Evolutionary conservation across 257 asterid genomes (phyloP).

Genomic region (Fraxinus excelsior): DNA sequence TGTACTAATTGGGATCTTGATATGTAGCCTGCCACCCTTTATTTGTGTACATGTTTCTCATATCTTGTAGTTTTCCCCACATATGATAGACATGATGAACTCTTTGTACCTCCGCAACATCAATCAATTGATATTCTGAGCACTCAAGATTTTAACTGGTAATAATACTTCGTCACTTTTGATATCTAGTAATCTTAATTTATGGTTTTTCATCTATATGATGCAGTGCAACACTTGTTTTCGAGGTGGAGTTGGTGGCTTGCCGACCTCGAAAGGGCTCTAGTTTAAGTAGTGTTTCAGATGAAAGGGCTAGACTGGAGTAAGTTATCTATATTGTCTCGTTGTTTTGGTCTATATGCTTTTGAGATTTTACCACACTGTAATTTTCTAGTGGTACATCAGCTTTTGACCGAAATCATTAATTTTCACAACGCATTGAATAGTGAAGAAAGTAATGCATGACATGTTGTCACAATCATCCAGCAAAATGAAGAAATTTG

Average conservation of each 20-base stretch:
- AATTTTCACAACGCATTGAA: neutral
- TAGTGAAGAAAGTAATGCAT: neutral
- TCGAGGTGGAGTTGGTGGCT: constrained; percentile 94
- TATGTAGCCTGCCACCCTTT: neutral
- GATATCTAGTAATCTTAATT: constrained; percentile 10
- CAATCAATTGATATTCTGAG: neutral
- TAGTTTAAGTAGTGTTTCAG: constrained; percentile 80
- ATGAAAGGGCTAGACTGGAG: constrained; percentile 95
- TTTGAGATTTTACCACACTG: neutral
- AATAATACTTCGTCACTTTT: neutral
- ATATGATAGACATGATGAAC: neutral
- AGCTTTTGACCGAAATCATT: neutral
- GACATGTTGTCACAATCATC: neutral
- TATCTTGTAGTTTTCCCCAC: neutral
- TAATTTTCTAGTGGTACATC: neutral
- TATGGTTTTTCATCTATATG: constrained; percentile 14
- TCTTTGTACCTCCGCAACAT: neutral
- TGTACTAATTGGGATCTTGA: neutral
- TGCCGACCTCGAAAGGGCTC: constrained; percentile 96
- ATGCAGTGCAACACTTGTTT: constrained; percentile 83
- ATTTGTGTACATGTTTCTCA: neutral
- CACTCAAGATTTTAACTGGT: neutral
- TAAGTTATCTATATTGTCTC: constrained; percentile 40
- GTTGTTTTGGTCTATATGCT: neutral
- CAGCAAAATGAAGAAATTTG: neutral